These are phyloP conservation scores for Trichoderma asperellum DNA, from an alignment of 2,329 filamentous ascomycete species.

Conservation along the genomic window DNA sequence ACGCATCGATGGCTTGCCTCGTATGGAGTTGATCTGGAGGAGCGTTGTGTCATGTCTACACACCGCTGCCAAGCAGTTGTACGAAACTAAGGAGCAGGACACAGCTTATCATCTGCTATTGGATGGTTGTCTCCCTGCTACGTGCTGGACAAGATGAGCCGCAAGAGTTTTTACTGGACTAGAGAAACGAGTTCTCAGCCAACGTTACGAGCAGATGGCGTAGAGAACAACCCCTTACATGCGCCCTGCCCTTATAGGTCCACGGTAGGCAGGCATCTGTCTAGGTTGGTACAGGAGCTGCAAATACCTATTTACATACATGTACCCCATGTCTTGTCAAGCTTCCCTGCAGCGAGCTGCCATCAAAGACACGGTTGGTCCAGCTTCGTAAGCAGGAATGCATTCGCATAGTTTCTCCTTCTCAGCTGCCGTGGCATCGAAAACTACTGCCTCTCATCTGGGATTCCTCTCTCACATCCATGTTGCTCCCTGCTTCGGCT, in stretches of 20 bases:
- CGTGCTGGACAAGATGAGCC: not conserved
- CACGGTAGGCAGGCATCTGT: not conserved
- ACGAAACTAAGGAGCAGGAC: slow-evolving; percentile 4
- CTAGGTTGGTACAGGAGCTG: not conserved
- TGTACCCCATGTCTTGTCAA: slow-evolving; percentile 9
- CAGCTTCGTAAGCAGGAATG: not conserved
- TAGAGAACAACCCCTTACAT: not conserved
- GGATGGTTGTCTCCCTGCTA: slow-evolving; percentile 2
- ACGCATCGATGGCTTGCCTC: not conserved
- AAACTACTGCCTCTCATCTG: not conserved
- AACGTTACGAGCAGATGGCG: not conserved
- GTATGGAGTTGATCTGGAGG: not conserved
- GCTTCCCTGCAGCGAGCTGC: slow-evolving; percentile 9
- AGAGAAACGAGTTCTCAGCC: not conserved
- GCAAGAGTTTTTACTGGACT: not conserved
- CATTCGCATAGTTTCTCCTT: not conserved
- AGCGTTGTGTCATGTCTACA: not conserved
- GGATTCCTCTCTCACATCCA: not conserved
- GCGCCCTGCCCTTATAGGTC: not conserved
- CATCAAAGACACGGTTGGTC: not conserved
- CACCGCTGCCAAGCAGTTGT: slow-evolving; percentile 5
- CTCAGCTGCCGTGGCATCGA: not conserved
- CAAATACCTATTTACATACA: not conserved
- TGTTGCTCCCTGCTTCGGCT: not conserved
- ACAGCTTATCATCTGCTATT: not conserved